Evolutionary conservation across 495 filamentous ascomycete genomes (phyloP).

Genomic region (Penicillium egyptiacum): DNA sequence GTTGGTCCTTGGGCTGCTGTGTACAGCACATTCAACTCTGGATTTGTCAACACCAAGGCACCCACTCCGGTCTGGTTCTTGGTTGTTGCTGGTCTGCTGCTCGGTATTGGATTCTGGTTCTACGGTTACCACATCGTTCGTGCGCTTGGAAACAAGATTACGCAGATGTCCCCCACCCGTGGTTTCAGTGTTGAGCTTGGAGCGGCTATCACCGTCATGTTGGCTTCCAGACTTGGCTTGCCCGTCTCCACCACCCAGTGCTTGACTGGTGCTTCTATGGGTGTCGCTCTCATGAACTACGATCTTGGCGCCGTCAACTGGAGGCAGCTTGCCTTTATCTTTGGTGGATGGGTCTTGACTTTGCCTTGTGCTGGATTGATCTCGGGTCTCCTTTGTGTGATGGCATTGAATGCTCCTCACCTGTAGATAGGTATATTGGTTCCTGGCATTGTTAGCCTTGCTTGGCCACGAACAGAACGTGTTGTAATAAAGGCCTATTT

Average conservation of each 20-base stretch:
- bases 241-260: constrained; percentile 45
- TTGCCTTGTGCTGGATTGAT: constrained; percentile 40
- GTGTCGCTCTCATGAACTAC: constrained; percentile 44
- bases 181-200: constrained; percentile 71
- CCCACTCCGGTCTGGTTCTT: constrained; percentile 68
- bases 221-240: constrained; percentile 58
- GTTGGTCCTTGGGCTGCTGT: constrained; percentile 67
- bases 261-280: constrained; percentile 38
- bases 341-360: constrained; percentile 42
- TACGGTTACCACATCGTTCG: constrained; percentile 73
- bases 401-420: constrained; percentile 42
- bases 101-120: constrained; percentile 66
- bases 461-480: not conserved
- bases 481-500: not conserved
- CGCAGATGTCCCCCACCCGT: constrained; percentile 64
- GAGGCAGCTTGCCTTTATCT: constrained; percentile 37
- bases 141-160: constrained; percentile 68
- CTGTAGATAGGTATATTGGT: constrained; percentile 18
- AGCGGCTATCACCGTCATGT: constrained; percentile 64
- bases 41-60: constrained; percentile 43
- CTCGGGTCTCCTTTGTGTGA: constrained; percentile 36
- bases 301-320: constrained; percentile 41
- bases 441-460: not conserved
- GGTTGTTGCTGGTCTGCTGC: constrained; percentile 54
- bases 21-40: constrained; percentile 55